phyloP scores from a whole-genome alignment of 2,329 filamentous ascomycete genomes.

The Fusarium tuaranense region DNA sequence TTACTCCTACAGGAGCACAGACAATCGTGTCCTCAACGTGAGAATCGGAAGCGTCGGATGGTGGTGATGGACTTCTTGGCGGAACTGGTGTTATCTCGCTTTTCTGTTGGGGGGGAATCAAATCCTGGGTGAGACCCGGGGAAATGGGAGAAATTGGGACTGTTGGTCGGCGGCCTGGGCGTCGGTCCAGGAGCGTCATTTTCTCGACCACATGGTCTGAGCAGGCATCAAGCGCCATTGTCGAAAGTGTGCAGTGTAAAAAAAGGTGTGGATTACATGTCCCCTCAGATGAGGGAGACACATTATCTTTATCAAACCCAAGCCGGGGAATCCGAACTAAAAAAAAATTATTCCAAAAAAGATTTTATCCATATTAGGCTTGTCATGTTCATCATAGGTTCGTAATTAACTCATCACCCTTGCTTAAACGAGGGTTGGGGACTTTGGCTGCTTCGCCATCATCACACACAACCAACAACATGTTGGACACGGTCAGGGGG shows the following conservation, averaged over 20 bases:
- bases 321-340: neutral
- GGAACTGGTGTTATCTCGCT: neutral
- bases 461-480: neutral
- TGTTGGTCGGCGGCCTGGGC: neutral
- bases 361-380: neutral
- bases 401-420: neutral
- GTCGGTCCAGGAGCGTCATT: neutral
- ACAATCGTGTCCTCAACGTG: slow-evolving; percentile 5
- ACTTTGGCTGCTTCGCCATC: neutral
- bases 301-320: neutral
- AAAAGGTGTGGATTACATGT: neutral
- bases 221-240: neutral
- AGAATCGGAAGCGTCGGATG: slow-evolving; percentile 2
- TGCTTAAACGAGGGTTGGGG: neutral
- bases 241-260: neutral
- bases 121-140: neutral
- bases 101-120: slow-evolving; percentile 3
- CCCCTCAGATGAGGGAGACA: neutral
- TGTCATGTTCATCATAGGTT: neutral
- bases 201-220: neutral
- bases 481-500: neutral
- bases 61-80: slow-evolving; percentile 4
- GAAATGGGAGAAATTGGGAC: neutral
- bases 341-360: neutral
- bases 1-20: neutral